Evolutionary conservation across 805 yeast species (phyloP).

Genomic region (Suhomyces xylopsoci): DNA sequence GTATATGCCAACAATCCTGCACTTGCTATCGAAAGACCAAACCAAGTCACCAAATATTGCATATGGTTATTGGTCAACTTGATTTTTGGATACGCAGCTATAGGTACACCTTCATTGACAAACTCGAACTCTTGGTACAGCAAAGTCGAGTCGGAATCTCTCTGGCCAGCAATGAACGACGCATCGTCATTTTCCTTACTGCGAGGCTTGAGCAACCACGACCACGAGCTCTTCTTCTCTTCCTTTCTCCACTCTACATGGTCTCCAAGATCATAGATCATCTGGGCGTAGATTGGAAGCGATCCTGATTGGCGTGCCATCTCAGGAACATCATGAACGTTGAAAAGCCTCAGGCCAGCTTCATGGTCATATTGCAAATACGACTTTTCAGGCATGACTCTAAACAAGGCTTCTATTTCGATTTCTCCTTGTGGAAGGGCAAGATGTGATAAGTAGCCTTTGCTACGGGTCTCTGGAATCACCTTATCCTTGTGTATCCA

Average conservation of each 20-base stretch:
- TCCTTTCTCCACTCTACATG: constrained; percentile 49
- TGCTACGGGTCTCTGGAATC: constrained; percentile 48
- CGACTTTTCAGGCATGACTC: constrained; percentile 60
- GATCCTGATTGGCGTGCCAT: constrained; percentile 71
- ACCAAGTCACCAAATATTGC: constrained; percentile 94
- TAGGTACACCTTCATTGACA: constrained; percentile 80
- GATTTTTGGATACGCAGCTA: constrained; percentile 79
- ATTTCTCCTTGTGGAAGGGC: constrained; percentile 74
- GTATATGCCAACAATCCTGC: constrained; percentile 54
- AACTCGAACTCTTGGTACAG: constrained; percentile 51
- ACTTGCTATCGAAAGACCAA: constrained; percentile 76
- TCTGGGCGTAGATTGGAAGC: constrained; percentile 75
- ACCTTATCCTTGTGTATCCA: constrained; percentile 78
- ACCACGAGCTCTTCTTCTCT: constrained; percentile 7
- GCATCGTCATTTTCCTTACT: constrained; percentile 8
- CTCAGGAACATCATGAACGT: constrained; percentile 74
- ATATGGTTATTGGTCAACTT: constrained; percentile 85
- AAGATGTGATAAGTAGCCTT: constrained; percentile 56
- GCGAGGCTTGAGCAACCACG: constrained; percentile 7
- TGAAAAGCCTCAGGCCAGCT: constrained; percentile 64
- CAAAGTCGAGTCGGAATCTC: constrained; percentile 29
- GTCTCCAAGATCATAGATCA: constrained; percentile 62
- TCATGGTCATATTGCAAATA: constrained; percentile 71
- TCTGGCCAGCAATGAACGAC: constrained; percentile 17
- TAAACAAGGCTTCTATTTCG: constrained; percentile 68